Evolutionary conservation across 2,329 filamentous ascomycete genomes (phyloP).

Genomic region (Xylaria sp.): DNA sequence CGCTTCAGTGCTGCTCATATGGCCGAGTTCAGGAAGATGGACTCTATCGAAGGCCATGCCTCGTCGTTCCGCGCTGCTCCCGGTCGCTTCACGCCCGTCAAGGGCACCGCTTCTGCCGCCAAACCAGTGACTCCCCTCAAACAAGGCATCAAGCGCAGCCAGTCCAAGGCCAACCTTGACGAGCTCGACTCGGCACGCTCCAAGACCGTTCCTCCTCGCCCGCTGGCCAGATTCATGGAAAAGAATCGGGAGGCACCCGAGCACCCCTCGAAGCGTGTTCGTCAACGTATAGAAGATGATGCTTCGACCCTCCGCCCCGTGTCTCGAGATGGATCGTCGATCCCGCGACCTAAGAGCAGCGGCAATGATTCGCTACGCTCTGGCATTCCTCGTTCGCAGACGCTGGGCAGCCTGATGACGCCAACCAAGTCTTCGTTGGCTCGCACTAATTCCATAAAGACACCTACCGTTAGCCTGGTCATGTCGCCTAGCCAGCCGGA

Average conservation of each 20-base stretch:
- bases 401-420: slow-evolving; percentile 72
- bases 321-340: slow-evolving; percentile 59
- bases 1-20: slow-evolving; percentile 89
- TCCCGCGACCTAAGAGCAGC: slow-evolving; percentile 62
- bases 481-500: slow-evolving; percentile 66
- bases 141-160: slow-evolving; percentile 50
- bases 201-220: slow-evolving; percentile 49
- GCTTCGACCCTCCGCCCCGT: slow-evolving; percentile 71
- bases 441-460: slow-evolving; percentile 66
- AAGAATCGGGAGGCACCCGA: slow-evolving; percentile 48
- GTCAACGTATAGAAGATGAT: slow-evolving; percentile 75
- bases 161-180: slow-evolving; percentile 72
- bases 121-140: slow-evolving; percentile 65
- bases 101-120: slow-evolving; percentile 59
- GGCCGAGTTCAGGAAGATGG: slow-evolving; percentile 96
- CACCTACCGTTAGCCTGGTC: slow-evolving; percentile 64
- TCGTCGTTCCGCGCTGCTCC: slow-evolving; percentile 77
- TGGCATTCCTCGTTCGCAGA: slow-evolving; percentile 57
- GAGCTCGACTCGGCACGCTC: slow-evolving; percentile 62
- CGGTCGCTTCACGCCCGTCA: slow-evolving; percentile 64
- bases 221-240: slow-evolving; percentile 41
- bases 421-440: slow-evolving; percentile 81
- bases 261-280: slow-evolving; percentile 75
- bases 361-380: slow-evolving; percentile 52
- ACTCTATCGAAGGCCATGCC: slow-evolving; percentile 88